Percentiles rank a stretch among this genome's conserved stretches.
Conservation (phyloP, 1,284 basidiomycete species). For the Ceratobasidium papillatum region DNA sequence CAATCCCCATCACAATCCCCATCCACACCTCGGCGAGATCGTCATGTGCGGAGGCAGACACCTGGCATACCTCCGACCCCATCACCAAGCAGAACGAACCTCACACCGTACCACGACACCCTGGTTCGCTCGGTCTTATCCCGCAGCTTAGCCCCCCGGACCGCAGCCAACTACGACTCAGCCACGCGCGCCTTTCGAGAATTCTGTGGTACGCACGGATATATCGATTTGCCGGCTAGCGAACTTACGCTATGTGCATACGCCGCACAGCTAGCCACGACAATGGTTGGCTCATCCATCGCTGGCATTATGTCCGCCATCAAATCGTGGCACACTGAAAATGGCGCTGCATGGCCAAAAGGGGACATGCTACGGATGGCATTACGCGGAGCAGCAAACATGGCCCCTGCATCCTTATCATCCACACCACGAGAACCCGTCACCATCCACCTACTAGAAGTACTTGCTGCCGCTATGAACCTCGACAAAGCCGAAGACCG, state of each 20-base stretch:
- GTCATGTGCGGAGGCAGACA: no score
- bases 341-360: conserved; percentile 48
- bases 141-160: not conserved
- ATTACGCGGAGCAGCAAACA: conserved; percentile 47
- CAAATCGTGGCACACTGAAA: conserved; percentile 49
- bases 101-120: not conserved
- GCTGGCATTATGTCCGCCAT: conserved; percentile 44
- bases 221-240: conserved; percentile 47
- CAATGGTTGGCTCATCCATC: conserved; percentile 44
- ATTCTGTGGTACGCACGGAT: conserved; percentile 41
- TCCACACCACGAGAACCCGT: not conserved
- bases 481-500: not conserved
- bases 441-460: not conserved
- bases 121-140: not conserved
- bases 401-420: conserved; percentile 46
- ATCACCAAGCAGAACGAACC: not conserved
- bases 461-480: not conserved
- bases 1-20: no score
- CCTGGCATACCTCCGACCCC: no score
- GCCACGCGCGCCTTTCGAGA: not conserved
- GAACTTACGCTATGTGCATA: conserved; percentile 49
- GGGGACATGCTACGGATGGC: conserved; percentile 45
- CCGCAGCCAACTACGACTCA: not conserved
- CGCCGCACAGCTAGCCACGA: conserved; percentile 46
- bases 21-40: no score